A percentile compares a stretch with the other conserved stretches of the same genome.
phyloP scores from a whole-genome alignment of 768 basidiomycete genomes.

The Saitozyma podzolica region DNA sequence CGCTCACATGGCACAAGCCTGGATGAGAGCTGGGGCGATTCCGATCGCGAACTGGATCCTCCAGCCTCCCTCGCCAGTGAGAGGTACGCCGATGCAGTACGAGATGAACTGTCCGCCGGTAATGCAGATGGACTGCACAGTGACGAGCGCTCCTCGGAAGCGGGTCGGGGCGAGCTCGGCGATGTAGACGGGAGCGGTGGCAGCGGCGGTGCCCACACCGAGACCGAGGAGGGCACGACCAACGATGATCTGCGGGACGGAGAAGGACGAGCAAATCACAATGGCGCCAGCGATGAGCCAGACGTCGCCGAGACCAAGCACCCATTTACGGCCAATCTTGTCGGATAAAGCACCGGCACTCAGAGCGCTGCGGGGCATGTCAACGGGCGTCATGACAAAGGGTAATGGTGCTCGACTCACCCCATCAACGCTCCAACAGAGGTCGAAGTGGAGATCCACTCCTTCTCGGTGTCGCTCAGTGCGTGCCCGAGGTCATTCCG shows the following conservation, averaged over 20 bases:
- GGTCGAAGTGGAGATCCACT: slow-evolving; percentile 36
- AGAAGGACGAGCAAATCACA: slow-evolving; percentile 34
- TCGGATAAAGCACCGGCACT: slow-evolving; percentile 29
- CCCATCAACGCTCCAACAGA: slow-evolving; percentile 36
- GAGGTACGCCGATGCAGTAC: slow-evolving; percentile 36
- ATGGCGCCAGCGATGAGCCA: slow-evolving; percentile 35
- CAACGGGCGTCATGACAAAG: neutral
- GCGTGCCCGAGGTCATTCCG: slow-evolving; percentile 33
- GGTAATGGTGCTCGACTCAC: slow-evolving; percentile 1
- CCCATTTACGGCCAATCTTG: slow-evolving; percentile 42
- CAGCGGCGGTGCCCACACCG: slow-evolving; percentile 37
- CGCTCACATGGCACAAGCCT: slow-evolving; percentile 25
- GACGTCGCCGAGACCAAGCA: slow-evolving; percentile 35
- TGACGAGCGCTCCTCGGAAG: slow-evolving; percentile 35
- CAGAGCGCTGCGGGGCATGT: slow-evolving; percentile 14
- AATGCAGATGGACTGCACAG: slow-evolving; percentile 39
- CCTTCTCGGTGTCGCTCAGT: slow-evolving; percentile 30
- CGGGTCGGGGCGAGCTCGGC: slow-evolving; percentile 32
- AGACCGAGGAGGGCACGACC: slow-evolving; percentile 33
- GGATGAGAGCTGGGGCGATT: slow-evolving; percentile 28
- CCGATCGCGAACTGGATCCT: slow-evolving; percentile 40
- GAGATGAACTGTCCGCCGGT: slow-evolving; percentile 40
- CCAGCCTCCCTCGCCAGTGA: slow-evolving; percentile 32
- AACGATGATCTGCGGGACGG: slow-evolving; percentile 33
- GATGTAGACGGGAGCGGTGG: slow-evolving; percentile 34